Evolutionary conservation across 495 filamentous ascomycete genomes (phyloP).

Genomic region (Tuber borchii): DNA sequence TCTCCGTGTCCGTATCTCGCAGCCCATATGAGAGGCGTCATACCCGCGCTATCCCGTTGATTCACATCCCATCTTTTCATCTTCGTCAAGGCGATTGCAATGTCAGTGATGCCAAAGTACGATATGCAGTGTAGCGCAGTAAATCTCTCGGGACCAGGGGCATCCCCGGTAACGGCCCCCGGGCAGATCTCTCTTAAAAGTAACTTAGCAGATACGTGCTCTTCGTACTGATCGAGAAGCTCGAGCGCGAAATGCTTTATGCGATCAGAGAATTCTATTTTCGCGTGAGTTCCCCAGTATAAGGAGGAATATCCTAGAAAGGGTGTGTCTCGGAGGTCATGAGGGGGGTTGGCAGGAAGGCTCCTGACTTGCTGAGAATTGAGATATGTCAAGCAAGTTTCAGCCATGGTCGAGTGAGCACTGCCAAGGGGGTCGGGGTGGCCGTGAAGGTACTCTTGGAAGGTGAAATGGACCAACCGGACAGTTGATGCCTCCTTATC

Average conservation of each 20-base stretch:
- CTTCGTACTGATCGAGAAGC: not conserved
- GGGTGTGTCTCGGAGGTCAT: not conserved
- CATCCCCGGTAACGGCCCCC: not conserved
- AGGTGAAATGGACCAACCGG: not conserved
- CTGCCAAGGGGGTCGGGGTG: not conserved
- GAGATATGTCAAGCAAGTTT: not conserved
- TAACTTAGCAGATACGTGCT: not conserved
- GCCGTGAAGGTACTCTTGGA: not conserved
- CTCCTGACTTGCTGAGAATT: not conserved
- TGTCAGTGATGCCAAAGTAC: not conserved
- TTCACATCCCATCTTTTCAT: conserved; percentile 3
- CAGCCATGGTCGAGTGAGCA: not conserved
- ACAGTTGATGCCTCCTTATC: not conserved
- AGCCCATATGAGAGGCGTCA: not conserved
- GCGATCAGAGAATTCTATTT: not conserved
- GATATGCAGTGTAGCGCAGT: not conserved
- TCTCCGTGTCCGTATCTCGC: not conserved
- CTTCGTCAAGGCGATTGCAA: not conserved
- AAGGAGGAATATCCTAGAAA: not conserved
- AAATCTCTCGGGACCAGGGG: not conserved
- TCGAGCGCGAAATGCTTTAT: not conserved
- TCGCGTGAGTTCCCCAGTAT: conserved; percentile 1
- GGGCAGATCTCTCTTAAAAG: not conserved
- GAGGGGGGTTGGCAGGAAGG: not conserved
- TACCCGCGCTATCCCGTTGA: not conserved